A percentile compares a stretch with the other conserved stretches of the same genome.
These are phyloP conservation scores for Bidens hawaiensis DNA, from an alignment of 140 eudicot species.

Conservation along the genomic window DNA sequence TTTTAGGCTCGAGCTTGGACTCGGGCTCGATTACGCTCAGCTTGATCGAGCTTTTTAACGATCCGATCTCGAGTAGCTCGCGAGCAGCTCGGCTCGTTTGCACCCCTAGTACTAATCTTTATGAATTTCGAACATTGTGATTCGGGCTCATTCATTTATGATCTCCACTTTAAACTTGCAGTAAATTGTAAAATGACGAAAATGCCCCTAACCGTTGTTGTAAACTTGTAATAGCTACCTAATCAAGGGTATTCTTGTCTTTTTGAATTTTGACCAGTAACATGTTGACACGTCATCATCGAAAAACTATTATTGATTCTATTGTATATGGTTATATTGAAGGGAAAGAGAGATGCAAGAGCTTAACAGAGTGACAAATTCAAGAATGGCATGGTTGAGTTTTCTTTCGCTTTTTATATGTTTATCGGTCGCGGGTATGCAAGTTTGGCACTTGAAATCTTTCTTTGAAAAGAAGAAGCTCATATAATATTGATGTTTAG, in stretches of 20 bases:
- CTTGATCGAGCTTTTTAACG: too few relatives aligned
- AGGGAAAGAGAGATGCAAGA: slow-evolving; percentile 97
- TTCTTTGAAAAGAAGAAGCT: slow-evolving; percentile 97
- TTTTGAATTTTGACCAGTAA: neutral
- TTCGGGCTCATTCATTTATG: too few relatives aligned
- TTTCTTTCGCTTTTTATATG: slow-evolving; percentile 64
- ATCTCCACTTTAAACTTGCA: neutral
- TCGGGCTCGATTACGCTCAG: too few relatives aligned
- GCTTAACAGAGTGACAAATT: slow-evolving; percentile 65
- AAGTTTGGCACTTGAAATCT: slow-evolving; percentile 86
- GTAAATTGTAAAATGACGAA: neutral
- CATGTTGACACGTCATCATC: neutral
- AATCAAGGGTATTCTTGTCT: too few relatives aligned
- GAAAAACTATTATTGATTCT: too few relatives aligned
- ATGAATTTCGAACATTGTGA: neutral
- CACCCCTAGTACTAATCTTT: too few relatives aligned
- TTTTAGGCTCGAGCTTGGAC: too few relatives aligned
- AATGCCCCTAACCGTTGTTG: neutral
- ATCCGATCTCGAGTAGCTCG: too few relatives aligned
- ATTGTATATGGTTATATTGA: slow-evolving; percentile 8
- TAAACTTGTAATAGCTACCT: too few relatives aligned
- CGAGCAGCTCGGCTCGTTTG: too few relatives aligned
- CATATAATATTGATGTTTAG: slow-evolving; percentile 27
- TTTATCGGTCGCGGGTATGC: slow-evolving; percentile 78
- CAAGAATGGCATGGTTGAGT: slow-evolving; percentile 84